These are phyloP conservation scores for Anisodus acutangulus DNA, from an alignment of 257 asterid species.

Conservation along the genomic window DNA sequence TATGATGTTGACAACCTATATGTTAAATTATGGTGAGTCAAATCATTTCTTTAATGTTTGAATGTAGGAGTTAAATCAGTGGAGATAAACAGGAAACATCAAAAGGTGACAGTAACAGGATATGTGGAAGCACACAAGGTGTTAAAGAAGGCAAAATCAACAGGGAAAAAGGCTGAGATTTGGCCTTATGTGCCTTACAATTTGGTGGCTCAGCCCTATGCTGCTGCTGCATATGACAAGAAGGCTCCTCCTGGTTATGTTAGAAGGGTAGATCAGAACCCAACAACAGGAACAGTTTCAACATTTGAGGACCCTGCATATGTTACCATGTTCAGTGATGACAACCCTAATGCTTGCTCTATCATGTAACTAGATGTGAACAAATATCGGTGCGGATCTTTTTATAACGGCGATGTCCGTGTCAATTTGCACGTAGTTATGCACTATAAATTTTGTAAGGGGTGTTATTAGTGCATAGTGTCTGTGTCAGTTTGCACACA, in stretches of 20 bases:
- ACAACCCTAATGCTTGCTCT: slow-evolving; percentile 83
- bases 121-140: slow-evolving; percentile 68
- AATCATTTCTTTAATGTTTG: background rate
- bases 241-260: slow-evolving; percentile 88
- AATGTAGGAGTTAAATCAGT: slow-evolving; percentile 68
- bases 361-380: slow-evolving; percentile 51
- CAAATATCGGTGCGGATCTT: too few relatives aligned
- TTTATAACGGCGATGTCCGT: background rate
- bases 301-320: slow-evolving; percentile 61
- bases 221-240: slow-evolving; percentile 71
- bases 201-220: slow-evolving; percentile 87
- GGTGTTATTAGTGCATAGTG: background rate
- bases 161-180: slow-evolving; percentile 81
- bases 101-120: slow-evolving; percentile 82
- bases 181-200: slow-evolving; percentile 93
- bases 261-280: slow-evolving; percentile 53
- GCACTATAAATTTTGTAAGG: background rate
- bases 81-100: slow-evolving; percentile 77
- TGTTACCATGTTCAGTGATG: slow-evolving; percentile 75
- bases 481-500: too few relatives aligned
- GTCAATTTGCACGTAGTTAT: background rate
- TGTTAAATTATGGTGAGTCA: background rate
- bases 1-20: background rate
- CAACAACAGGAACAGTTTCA: slow-evolving; percentile 35
- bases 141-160: slow-evolving; percentile 70